These are phyloP conservation scores for Poronia punctata DNA, from an alignment of 495 filamentous ascomycete genomes.

Conservation along the genomic window DNA sequence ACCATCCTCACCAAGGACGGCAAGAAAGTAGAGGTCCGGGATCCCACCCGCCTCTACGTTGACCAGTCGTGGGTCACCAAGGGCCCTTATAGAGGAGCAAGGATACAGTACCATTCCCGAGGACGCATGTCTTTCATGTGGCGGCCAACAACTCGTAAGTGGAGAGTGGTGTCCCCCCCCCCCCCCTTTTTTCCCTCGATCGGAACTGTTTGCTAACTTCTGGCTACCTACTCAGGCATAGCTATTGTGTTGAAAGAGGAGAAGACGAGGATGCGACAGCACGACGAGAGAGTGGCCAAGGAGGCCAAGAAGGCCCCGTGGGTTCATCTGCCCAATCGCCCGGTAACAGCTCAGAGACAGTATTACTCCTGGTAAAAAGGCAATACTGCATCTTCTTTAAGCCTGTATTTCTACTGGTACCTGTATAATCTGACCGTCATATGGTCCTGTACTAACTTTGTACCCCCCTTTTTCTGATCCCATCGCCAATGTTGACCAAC, in stretches of 20 bases:
- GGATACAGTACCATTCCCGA: slow-evolving; percentile 59
- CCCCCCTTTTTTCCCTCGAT: slow-evolving; percentile 1
- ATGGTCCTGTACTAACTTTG: no score
- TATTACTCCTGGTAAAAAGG: slow-evolving; percentile 75
- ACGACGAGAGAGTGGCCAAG: slow-evolving; percentile 68
- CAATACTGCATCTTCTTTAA: background rate
- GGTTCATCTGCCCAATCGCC: slow-evolving; percentile 76
- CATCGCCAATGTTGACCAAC: no score
- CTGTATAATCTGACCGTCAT: background rate
- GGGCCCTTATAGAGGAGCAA: slow-evolving; percentile 47
- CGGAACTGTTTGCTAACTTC: background rate
- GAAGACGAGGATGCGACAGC: slow-evolving; percentile 72
- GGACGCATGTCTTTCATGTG: slow-evolving; percentile 55
- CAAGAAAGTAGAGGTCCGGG: slow-evolving; percentile 53
- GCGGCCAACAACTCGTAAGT: slow-evolving; percentile 67
- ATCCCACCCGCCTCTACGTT: slow-evolving; percentile 75
- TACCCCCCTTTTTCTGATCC: no score
- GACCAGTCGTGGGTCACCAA: slow-evolving; percentile 86
- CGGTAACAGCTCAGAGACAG: slow-evolving; percentile 70
- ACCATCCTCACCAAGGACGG: slow-evolving; percentile 50
- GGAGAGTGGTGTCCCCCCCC: no score
- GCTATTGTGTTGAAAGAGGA: slow-evolving; percentile 86
- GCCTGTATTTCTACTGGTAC: background rate
- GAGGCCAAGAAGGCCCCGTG: slow-evolving; percentile 65
- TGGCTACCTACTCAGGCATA: slow-evolving; percentile 44